phyloP scores from a whole-genome alignment of 208 protist species.

The Acanthamoeba lugdunensis region DNA sequence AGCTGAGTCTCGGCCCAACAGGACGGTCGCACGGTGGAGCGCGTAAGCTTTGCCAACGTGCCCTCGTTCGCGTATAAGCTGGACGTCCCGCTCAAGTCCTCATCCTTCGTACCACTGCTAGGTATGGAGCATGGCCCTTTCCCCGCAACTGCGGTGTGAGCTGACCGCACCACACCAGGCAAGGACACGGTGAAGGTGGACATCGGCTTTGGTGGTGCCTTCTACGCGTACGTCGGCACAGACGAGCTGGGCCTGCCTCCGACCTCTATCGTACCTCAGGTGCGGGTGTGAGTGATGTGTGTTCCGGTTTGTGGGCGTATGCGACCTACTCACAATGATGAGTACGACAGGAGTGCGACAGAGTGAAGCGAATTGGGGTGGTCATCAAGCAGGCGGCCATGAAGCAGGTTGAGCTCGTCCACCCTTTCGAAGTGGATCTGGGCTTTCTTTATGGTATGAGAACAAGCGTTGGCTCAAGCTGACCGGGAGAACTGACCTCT shows the following conservation, averaged over 20 bases:
- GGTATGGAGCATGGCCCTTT: neutral
- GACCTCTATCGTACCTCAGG: neutral
- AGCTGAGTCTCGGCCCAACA: neutral
- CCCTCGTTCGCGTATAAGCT: slow-evolving; percentile 40
- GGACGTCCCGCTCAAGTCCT: neutral
- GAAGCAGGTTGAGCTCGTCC: slow-evolving; percentile 14
- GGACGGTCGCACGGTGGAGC: slow-evolving; percentile 1
- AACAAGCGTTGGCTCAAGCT: neutral
- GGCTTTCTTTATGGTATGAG: slow-evolving; percentile 46
- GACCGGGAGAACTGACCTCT: neutral
- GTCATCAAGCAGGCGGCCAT: slow-evolving; percentile 12
- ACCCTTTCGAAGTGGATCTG: neutral
- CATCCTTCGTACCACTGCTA: neutral
- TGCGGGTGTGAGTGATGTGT: neutral
- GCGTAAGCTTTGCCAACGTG: slow-evolving; percentile 26
- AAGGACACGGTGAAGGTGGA: slow-evolving; percentile 26
- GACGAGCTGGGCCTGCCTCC: slow-evolving; percentile 18
- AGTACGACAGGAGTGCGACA: neutral
- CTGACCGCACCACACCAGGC: neutral
- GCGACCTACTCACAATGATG: no score
- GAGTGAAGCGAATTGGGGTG: neutral
- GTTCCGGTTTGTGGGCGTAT: no score
- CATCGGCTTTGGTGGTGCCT: slow-evolving; percentile 35
- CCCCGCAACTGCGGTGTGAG: neutral
- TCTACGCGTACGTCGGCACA: neutral